These are phyloP conservation scores for Collybia nuda DNA, from an alignment of 768 basidiomycete species.

Conservation along the genomic window DNA sequence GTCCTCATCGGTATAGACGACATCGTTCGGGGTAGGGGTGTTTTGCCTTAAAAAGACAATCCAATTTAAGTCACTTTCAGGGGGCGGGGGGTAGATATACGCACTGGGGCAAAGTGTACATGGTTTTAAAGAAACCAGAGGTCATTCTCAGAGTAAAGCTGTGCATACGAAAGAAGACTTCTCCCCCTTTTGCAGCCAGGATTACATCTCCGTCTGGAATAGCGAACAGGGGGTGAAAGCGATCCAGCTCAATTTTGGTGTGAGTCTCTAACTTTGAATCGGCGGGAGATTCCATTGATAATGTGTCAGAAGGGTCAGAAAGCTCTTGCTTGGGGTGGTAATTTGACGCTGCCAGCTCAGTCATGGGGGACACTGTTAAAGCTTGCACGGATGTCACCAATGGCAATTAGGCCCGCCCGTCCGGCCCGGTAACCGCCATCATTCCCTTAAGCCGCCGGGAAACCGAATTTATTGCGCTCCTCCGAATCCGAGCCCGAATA, in stretches of 20 bases:
- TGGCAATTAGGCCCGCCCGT: too few species aligned
- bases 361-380: too few species aligned
- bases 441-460: too few species aligned
- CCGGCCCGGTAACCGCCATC: too few species aligned
- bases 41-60: constrained; percentile 6
- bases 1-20: constrained; percentile 60
- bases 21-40: constrained; percentile 15
- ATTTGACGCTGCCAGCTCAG: too few species aligned
- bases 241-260: too few species aligned
- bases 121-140: constrained; percentile 62
- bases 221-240: constrained; percentile 49
- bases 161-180: constrained; percentile 55
- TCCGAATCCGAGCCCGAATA: background rate
- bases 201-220: constrained; percentile 56
- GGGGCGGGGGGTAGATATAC: background rate
- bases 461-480: background rate
- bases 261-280: too few species aligned
- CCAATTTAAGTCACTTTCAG: background rate
- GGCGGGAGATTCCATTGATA: too few species aligned
- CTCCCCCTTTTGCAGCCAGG: constrained; percentile 49
- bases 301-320: too few species aligned
- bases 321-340: too few species aligned
- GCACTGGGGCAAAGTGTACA: constrained; percentile 56
- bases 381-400: too few species aligned
- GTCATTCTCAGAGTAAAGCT: constrained; percentile 36